Evolutionary conservation across 495 filamentous ascomycete genomes (phyloP).

Genomic region (Penicillium pulvis): DNA sequence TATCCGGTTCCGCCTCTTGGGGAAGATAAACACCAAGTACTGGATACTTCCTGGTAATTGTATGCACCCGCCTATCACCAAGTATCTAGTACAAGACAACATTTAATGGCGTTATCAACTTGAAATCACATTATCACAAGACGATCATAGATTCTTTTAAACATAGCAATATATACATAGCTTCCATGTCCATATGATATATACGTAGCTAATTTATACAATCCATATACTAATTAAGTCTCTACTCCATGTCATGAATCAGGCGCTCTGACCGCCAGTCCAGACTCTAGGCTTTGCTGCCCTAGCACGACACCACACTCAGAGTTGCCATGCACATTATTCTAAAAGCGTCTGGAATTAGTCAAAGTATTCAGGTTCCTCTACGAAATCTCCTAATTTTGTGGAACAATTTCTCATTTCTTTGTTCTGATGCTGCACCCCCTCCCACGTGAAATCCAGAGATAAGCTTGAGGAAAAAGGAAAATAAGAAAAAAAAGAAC

Average conservation of each 20-base stretch:
- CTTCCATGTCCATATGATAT: too few species aligned
- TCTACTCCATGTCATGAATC: background rate
- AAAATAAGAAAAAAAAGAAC: conserved; percentile 27
- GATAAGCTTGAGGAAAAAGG: conserved; percentile 28
- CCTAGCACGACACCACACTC: conserved; percentile 7
- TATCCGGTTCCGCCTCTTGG: background rate
- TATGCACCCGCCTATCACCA: background rate
- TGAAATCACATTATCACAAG: background rate
- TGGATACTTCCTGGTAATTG: background rate
- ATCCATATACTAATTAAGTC: background rate
- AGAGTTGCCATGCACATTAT: background rate
- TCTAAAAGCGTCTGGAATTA: background rate
- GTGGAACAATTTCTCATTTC: background rate
- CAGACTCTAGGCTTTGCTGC: background rate
- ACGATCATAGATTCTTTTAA: background rate
- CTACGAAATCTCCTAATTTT: background rate
- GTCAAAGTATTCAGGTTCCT: background rate
- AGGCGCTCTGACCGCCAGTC: conserved; percentile 20
- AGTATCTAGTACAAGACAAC: background rate
- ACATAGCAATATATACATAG: background rate
- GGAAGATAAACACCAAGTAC: background rate
- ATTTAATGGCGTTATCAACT: background rate
- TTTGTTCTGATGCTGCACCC: background rate
- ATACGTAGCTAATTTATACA: too few species aligned
- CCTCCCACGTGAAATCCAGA: conserved; percentile 24